Conservation (phyloP, 1,284 basidiomycete species). For the Somion occarium region DNA sequence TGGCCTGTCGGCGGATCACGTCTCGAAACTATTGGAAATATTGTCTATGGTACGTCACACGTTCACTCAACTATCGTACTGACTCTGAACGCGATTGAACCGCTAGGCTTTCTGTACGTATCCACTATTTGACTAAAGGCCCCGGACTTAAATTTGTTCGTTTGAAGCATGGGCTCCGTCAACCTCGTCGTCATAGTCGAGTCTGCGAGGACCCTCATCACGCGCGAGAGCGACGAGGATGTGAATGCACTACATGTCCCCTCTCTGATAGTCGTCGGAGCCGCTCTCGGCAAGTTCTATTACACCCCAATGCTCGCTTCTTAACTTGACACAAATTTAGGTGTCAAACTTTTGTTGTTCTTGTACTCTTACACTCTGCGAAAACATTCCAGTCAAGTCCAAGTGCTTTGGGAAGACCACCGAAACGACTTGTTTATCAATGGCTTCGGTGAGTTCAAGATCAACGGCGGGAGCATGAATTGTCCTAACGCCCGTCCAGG, state of each 20-base stretch:
- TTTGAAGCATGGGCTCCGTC: conserved; percentile 73
- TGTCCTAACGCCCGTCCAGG: conserved; percentile 41
- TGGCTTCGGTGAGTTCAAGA: conserved; percentile 49
- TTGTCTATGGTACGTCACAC: conserved; percentile 70
- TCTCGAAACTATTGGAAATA: conserved; percentile 88
- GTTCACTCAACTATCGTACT: not conserved
- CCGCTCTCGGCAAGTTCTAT: conserved; percentile 73
- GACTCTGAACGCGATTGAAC: not conserved
- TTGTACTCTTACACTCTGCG: conserved; percentile 82
- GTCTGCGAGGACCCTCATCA: conserved; percentile 67
- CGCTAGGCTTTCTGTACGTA: conserved; percentile 62
- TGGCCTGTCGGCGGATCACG: conserved; percentile 93
- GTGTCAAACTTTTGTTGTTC: conserved; percentile 83
- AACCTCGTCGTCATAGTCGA: conserved; percentile 86
- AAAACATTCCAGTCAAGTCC: conserved; percentile 82
- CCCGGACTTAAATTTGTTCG: conserved; percentile 10
- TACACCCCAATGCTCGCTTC: not conserved
- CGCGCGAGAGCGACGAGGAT: conserved; percentile 46
- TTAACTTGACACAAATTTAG: too few relatives aligned
- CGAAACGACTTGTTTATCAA: conserved; percentile 88
- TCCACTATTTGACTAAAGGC: conserved; percentile 2
- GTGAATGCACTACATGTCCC: conserved; percentile 76
- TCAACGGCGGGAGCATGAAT: not conserved
- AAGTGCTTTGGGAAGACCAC: conserved; percentile 94
- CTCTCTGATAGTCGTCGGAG: conserved; percentile 77